Evolutionary conservation across 1,284 basidiomycete genomes (phyloP).

Genomic region (Boletus sp.): DNA sequence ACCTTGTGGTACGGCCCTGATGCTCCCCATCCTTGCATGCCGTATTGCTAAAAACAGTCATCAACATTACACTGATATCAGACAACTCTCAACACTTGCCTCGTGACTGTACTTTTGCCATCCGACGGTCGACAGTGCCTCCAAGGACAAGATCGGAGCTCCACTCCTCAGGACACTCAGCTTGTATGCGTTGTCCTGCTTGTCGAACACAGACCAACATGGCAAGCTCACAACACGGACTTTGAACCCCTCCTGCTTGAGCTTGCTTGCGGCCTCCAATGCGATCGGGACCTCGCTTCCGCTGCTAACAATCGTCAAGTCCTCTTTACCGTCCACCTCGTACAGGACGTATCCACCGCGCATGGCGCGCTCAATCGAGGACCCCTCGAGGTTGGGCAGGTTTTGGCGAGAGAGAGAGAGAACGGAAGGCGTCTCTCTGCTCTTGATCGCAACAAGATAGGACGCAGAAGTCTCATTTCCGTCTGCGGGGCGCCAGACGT

Average conservation of each 20-base stretch:
- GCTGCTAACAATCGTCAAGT: conserved; percentile 84
- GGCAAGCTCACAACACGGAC: conserved; percentile 85
- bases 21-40: conserved; percentile 78
- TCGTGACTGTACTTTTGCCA: conserved; percentile 90
- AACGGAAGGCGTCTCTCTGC: conserved; percentile 77
- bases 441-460: conserved; percentile 77
- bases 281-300: conserved; percentile 89
- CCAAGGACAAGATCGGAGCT: conserved; percentile 85
- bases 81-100: conserved; percentile 30
- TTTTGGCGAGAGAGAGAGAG: conserved; percentile 89
- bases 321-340: conserved; percentile 65
- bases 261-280: conserved; percentile 77
- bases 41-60: conserved; percentile 56
- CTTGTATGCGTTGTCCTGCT: conserved; percentile 77
- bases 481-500: conserved; percentile 90
- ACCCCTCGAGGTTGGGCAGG: conserved; percentile 88
- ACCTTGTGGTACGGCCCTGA: conserved; percentile 89
- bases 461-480: conserved; percentile 93
- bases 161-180: conserved; percentile 84
- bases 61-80: conserved; percentile 9
- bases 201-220: conserved; percentile 87
- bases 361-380: conserved; percentile 78
- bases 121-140: conserved; percentile 78
- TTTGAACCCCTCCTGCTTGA: conserved; percentile 75
- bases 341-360: conserved; percentile 90